Evolutionary conservation across 257 asterid species (phyloP).

Genomic region (Rehmannia glutinosa): DNA sequence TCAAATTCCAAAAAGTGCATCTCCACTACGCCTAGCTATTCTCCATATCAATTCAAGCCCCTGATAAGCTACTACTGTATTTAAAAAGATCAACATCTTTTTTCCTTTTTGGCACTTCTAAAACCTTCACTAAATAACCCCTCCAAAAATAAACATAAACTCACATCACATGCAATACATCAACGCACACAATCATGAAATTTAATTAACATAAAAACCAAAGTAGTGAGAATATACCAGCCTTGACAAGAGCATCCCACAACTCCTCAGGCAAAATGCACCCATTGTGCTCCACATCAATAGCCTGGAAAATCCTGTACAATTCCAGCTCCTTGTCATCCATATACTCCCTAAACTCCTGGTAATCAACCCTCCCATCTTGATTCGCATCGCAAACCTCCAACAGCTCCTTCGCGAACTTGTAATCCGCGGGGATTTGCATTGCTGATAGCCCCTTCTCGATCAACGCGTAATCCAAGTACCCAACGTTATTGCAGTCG

Average conservation of each 20-base stretch:
- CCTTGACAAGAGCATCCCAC: constrained; percentile 93
- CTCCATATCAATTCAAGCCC: constrained; percentile 1
- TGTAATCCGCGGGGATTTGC: constrained; percentile 90
- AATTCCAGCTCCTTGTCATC: constrained; percentile 94
- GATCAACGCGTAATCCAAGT: constrained; percentile 64
- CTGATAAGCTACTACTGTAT: background rate
- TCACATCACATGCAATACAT: background rate
- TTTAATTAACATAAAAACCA: background rate
- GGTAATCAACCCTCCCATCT: constrained; percentile 94
- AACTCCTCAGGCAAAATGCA: constrained; percentile 96
- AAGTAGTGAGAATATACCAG: constrained; percentile 34
- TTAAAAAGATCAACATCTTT: no score
- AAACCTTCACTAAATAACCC: no score
- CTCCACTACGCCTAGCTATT: background rate
- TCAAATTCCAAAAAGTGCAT: background rate
- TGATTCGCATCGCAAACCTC: constrained; percentile 78
- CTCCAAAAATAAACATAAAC: no score
- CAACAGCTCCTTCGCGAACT: constrained; percentile 91
- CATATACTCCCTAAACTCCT: constrained; percentile 91
- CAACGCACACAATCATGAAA: background rate
- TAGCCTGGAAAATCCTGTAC: constrained; percentile 91
- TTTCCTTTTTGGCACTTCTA: no score
- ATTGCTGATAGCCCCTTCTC: constrained; percentile 87
- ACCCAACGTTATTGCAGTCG: constrained; percentile 64
- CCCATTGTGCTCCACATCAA: constrained; percentile 94